phyloP scores from a whole-genome alignment of 2,329 filamentous ascomycete species.

The Seiridium cupressi region DNA sequence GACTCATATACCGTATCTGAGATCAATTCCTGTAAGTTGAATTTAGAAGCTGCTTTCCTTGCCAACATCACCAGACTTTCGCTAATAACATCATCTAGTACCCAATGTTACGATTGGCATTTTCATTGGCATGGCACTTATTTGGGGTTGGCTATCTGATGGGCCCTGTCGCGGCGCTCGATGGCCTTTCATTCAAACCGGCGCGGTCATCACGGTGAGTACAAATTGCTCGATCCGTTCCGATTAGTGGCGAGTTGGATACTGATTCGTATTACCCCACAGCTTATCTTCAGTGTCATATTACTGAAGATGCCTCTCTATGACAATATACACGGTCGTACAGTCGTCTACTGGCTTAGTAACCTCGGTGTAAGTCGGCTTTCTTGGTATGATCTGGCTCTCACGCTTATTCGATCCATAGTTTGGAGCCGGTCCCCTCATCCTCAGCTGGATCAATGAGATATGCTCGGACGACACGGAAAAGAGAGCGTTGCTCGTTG shows the following conservation, averaged over 20 bases:
- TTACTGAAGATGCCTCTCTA: background rate
- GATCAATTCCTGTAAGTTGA: background rate
- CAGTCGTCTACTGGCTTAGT: background rate
- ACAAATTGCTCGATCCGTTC: background rate
- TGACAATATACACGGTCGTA: background rate
- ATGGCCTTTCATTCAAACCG: background rate
- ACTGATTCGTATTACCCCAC: too few species aligned
- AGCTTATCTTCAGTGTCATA: background rate
- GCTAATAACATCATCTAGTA: background rate
- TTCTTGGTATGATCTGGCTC: background rate
- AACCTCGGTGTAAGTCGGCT: slow-evolving; percentile 2
- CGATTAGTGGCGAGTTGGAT: background rate
- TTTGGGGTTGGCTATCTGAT: slow-evolving; percentile 5
- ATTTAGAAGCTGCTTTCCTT: too few species aligned
- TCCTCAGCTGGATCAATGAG: slow-evolving; percentile 6
- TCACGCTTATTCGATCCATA: background rate
- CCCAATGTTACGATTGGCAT: background rate
- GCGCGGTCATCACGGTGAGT: background rate
- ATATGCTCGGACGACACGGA: slow-evolving; percentile 1
- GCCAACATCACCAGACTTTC: too few species aligned
- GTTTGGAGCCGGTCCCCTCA: background rate
- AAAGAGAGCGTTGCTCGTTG: slow-evolving; percentile 1
- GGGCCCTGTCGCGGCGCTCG: background rate
- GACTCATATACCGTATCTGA: background rate
- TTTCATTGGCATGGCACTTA: background rate